Evolutionary conservation across 2,329 filamentous ascomycete genomes (phyloP), one percentile per base, ranked within the genome.

Genomic region (Tolypocladium ovalisporum): DNA sequence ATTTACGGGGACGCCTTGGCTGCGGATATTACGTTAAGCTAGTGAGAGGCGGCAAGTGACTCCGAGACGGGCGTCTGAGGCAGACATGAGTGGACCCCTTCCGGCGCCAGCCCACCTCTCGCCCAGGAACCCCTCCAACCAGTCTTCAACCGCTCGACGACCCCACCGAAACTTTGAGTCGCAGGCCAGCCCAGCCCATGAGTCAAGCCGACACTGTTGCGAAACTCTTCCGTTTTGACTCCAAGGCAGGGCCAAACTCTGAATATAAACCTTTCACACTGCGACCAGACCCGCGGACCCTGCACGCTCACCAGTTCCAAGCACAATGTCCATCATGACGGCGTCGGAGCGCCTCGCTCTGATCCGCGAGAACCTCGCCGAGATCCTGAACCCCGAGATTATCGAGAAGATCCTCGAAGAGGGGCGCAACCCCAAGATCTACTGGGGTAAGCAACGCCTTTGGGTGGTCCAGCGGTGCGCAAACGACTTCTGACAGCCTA

Each of bases 301-400:
- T 51, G 5, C 29, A 22, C 4, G 2, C 19, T 15, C 47, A 12
- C 47, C 19, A 15, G 4, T 22, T 12, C 34, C 44, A 52, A 47
- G n/a, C 59, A 61, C 47, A 39, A 67, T 66, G 64, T 59, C 64
- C 56, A 63, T 59, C 35, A 58, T 54, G 42, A 42, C 70, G 76
- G 69, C 60, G 67, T 74, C 62, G 81, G 83, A 90, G 73, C 86
- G 86, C 70, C 78, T 93, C 65, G 79, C 79, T 57, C 80, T 96
- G 67, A 95, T 96, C 75, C 83, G 80, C 61, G 84, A 86, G 70
- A 94, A 94, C 72, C 79, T 95, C 59, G 84, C 86, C 60, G 91
- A 96, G 77, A 78, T 90, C 54, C 81, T 96, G 60, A 92, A 94
- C 68, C 85, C 85, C 29, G 90, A 96, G 68, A 90, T 95, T 61